Evolutionary conservation across 768 basidiomycete genomes (phyloP), one percentile per base, ranked within the genome.

Genomic region (Pleurotus giganteus): DNA sequence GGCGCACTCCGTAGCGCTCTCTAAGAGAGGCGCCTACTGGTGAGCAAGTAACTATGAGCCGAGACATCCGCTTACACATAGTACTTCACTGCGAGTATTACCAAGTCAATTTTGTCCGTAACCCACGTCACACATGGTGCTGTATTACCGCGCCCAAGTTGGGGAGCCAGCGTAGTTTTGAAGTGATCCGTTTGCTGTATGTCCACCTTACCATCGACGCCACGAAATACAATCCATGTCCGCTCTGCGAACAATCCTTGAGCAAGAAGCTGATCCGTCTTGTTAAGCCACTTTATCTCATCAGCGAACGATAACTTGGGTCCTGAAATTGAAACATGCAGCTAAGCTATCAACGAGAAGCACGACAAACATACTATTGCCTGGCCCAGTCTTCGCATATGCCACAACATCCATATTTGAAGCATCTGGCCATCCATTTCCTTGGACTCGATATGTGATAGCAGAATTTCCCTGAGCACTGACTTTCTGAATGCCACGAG

Each of bases 311-410:
- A 29, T 4, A 19, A n/a, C 9, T 23, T 23, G 8, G 46, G 46
- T 17, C 46, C 46, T 47, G 26, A 13, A 15, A 5, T 11, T 13
- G 12, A 0, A 4, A 47, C n/a, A 15, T 19, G 15, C 26, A 29
- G 46, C 11, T 27, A 29, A n/a, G 4, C 17, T 21, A 21, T 11
- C 9, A 26, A 6, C 23, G 21, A 45, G 43, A n/a, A n/a, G 8
- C 15, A 7, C 17, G 29, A 31, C 17, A 29, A 13, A 47, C 46
- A 9, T 47, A 41, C 39, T 11, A 19, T 17, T 19, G 8, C 13
- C 39, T 7, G 46, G 46, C 13, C 46, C 46, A 27, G 46, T 47
- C 46, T 47, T 47, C 12, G 46, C 46, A 31, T 47, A 47, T 11
- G 46, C 46, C 3, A 31, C 31, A 15, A 50, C 47, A 36, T 50